Evolutionary conservation across 1,139 yeast genomes (phyloP).

Genomic region (Taphrina betulina): DNA sequence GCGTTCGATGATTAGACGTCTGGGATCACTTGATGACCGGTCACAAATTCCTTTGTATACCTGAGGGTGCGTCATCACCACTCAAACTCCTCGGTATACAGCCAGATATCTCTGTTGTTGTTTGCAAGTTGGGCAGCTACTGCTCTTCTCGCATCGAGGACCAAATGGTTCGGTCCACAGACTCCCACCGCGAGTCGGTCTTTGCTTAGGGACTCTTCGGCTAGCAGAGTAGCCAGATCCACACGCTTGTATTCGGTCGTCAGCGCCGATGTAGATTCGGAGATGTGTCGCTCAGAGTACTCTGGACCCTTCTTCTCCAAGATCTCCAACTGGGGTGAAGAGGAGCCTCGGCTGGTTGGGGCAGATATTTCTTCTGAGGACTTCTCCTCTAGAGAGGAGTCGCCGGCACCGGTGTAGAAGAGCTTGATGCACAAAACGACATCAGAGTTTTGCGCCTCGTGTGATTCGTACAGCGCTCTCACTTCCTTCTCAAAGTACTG

Average conservation of each 20-base stretch:
- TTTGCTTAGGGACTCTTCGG: background rate
- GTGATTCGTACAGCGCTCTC: background rate
- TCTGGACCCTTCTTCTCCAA: too few species aligned
- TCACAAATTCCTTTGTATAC: too few species aligned
- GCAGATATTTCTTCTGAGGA: too few species aligned
- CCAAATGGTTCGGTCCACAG: constrained; percentile 5
- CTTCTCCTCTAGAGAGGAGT: too few species aligned
- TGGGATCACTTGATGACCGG: too few species aligned
- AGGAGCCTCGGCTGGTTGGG: too few species aligned
- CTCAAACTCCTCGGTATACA: constrained; percentile 19
- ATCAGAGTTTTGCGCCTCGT: constrained; percentile 1
- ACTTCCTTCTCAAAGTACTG: constrained; percentile 3
- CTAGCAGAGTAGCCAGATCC: background rate
- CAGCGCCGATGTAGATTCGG: too few species aligned
- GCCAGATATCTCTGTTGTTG: background rate
- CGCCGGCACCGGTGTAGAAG: too few species aligned
- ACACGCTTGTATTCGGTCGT: background rate
- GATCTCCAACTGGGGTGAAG: too few species aligned
- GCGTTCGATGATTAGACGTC: too few species aligned
- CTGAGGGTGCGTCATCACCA: too few species aligned
- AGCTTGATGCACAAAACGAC: background rate
- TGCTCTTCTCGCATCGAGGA: constrained; percentile 6
- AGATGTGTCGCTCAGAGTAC: too few species aligned
- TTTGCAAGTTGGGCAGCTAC: constrained; percentile 1
- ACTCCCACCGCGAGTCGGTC: constrained; percentile 9